Evolutionary conservation across 2,329 filamentous ascomycete genomes (phyloP), one percentile per base, ranked within the genome.

Genomic region (Samsoniella hepiali): DNA sequence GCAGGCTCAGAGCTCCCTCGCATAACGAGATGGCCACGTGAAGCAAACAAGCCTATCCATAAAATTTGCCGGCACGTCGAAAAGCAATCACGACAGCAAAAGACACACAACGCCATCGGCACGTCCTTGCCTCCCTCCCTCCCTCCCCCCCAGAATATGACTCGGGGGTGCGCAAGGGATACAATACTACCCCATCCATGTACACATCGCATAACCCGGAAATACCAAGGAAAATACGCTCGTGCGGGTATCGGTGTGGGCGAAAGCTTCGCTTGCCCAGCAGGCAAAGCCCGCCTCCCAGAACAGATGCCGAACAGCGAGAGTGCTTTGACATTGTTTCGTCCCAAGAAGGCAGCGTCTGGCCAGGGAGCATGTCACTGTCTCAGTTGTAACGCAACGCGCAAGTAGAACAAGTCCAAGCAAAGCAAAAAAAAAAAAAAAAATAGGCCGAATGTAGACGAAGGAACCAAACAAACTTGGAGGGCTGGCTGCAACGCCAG

Each of bases 261-360:
- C 22, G 45, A 27, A 59, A 49, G 44, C 22, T 59, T 32, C 17
- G 38, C 27, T 57, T 45, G n/a, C 57, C 55, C 45, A 50, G 45
- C 45, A 22, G 22, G 22, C 22, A 22, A 22, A 22, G 22, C 22
- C 22, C 45, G 32, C 49, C 44, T 29, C 44, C 29, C 29, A 57
- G 55, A 11, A 22, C 22, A 50, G 22, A 22, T 40, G 57, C 57
- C 57, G 57, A 40, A 31, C 22, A 1, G 22, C 36, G 34, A n/a
- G 55, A 15, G 58, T 60, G 58, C 58, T 60, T 53, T 60, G 58
- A 53, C 58, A 45, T 57, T 3, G 58, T 54, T 54, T 62, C 49
- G 50, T 55, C 58, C 38, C 49, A 45, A 42, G 38, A 42, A 62
- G 47, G 31, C 58, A 38, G 31, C 34, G 36, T 60, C 45, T 3